A percentile compares a stretch with the other conserved stretches of the same genome.
Evolutionary conservation across 148 eudicot species (phyloP).

Genomic region (Cornus suecica): DNA sequence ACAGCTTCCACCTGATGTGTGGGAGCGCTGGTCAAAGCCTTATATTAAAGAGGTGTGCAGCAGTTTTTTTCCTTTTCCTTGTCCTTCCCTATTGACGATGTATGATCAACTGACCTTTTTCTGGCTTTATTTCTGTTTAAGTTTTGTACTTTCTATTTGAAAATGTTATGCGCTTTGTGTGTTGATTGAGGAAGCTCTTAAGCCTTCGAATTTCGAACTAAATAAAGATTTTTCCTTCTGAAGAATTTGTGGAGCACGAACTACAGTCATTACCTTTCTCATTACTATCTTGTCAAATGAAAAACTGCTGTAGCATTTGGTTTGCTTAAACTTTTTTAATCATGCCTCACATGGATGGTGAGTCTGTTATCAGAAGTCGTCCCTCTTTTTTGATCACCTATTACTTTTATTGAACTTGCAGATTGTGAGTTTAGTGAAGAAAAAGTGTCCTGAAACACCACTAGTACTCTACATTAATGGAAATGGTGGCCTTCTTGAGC

Average conservation of each 20-base stretch:
- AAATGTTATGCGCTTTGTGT: background rate
- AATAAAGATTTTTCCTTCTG: background rate
- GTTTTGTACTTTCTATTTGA: background rate
- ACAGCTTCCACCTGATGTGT: constrained; percentile 85
- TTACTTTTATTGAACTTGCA: constrained; percentile 24
- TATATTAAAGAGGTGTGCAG: constrained; percentile 71
- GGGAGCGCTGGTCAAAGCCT: constrained; percentile 97
- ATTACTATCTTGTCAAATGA: background rate
- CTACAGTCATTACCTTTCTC: background rate
- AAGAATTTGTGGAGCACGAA: background rate
- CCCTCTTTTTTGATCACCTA: background rate
- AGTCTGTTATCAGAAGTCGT: background rate
- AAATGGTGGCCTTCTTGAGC: constrained; percentile 89
- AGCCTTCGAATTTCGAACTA: background rate
- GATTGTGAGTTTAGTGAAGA: constrained; percentile 70
- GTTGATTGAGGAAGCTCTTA: background rate
- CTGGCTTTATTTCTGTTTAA: background rate
- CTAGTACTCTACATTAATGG: constrained; percentile 94
- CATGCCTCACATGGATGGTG: background rate
- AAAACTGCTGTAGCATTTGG: background rate
- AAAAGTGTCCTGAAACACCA: constrained; percentile 78
- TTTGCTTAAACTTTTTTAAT: background rate
- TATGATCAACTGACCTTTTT: background rate
- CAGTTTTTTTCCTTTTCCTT: background rate
- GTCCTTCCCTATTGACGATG: background rate